phyloP scores from a whole-genome alignment of 306 rosid genomes.

The Castanea sativa region DNA sequence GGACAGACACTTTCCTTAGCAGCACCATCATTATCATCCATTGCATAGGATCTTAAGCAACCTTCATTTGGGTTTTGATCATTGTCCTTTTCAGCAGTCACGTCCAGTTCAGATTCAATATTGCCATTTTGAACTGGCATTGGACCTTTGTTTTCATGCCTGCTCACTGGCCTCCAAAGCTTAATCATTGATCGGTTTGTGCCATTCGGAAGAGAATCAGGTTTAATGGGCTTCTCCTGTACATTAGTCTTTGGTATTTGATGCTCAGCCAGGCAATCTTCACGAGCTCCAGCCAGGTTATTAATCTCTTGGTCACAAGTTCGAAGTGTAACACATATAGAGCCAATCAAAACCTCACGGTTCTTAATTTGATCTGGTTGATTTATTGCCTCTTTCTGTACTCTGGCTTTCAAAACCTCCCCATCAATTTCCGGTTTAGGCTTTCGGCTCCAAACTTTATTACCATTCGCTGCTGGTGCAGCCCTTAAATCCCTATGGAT shows the following conservation, averaged over 20 bases:
- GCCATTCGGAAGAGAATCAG: slow-evolving; percentile 34
- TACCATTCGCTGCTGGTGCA: slow-evolving; percentile 26
- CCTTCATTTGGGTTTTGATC: slow-evolving; percentile 27
- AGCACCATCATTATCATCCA: slow-evolving; percentile 31
- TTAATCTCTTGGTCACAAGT: slow-evolving; percentile 43
- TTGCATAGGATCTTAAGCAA: slow-evolving; percentile 29
- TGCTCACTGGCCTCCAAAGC: slow-evolving; percentile 63
- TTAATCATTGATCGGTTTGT: slow-evolving; percentile 38
- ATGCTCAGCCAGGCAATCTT: slow-evolving; percentile 33
- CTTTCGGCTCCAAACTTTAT: slow-evolving; percentile 65
- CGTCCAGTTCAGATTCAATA: slow-evolving; percentile 38
- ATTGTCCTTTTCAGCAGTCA: slow-evolving; percentile 27
- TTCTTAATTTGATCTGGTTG: slow-evolving; percentile 40
- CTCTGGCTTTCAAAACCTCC: slow-evolving; percentile 32
- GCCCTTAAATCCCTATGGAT: slow-evolving; percentile 38
- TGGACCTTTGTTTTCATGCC: slow-evolving; percentile 34
- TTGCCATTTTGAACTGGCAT: slow-evolving; percentile 36
- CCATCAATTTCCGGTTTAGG: slow-evolving; percentile 51
- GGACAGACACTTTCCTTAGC: slow-evolving; percentile 13
- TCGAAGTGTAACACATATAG: slow-evolving; percentile 60
- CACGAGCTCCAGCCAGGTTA: slow-evolving; percentile 30
- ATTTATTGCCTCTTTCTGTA: slow-evolving; percentile 31
- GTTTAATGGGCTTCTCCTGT: slow-evolving; percentile 46
- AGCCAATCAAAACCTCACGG: slow-evolving; percentile 74
- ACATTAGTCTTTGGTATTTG: slow-evolving; percentile 32